Percentiles rank a stretch among this genome's conserved stretches.
Conservation (phyloP, 805 yeast species). For the Hanseniaspora hatyaiensis region DNA sequence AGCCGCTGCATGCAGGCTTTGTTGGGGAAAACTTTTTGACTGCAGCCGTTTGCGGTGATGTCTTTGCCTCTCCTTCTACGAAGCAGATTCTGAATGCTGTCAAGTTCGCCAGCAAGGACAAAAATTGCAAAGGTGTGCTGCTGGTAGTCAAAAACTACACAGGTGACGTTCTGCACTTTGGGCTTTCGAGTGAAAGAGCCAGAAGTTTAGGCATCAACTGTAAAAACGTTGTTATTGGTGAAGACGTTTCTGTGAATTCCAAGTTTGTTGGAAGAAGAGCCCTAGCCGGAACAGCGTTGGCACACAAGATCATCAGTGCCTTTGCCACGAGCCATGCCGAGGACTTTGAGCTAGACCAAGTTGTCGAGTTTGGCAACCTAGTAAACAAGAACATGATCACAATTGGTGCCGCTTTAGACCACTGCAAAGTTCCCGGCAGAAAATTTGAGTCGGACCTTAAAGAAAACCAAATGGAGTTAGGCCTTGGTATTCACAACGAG, state of each 20-base stretch:
- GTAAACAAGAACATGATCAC: constrained; percentile 64
- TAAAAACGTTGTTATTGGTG: constrained; percentile 69
- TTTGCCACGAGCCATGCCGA: constrained; percentile 37
- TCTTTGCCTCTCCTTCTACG: constrained; percentile 94
- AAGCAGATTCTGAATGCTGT: constrained; percentile 68
- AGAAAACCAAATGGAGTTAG: constrained; percentile 66
- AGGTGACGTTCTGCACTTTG: constrained; percentile 88
- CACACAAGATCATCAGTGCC: constrained; percentile 79
- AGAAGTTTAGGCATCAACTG: constrained; percentile 62
- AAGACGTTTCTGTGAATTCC: constrained; percentile 90
- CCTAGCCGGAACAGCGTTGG: constrained; percentile 77
- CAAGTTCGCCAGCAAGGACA: constrained; percentile 29
- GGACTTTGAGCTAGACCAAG: constrained; percentile 39
- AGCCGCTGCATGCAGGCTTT: constrained; percentile 85
- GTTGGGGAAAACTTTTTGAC: constrained; percentile 74
- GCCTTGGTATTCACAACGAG: constrained; percentile 94
- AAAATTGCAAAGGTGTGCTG: constrained; percentile 44
- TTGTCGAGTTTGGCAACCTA: constrained; percentile 47
- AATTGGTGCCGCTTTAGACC: constrained; percentile 79
- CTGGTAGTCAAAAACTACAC: constrained; percentile 84
- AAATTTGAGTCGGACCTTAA: constrained; percentile 43
- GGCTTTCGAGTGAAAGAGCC: constrained; percentile 81
- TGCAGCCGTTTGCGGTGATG: constrained; percentile 80
- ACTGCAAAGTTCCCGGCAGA: constrained; percentile 82
- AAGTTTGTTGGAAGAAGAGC: constrained; percentile 89